Base-by-base conservation (phyloP, 2,329 filamentous ascomycete genomes). In the Myriosclerotinia curreyana region DNA sequence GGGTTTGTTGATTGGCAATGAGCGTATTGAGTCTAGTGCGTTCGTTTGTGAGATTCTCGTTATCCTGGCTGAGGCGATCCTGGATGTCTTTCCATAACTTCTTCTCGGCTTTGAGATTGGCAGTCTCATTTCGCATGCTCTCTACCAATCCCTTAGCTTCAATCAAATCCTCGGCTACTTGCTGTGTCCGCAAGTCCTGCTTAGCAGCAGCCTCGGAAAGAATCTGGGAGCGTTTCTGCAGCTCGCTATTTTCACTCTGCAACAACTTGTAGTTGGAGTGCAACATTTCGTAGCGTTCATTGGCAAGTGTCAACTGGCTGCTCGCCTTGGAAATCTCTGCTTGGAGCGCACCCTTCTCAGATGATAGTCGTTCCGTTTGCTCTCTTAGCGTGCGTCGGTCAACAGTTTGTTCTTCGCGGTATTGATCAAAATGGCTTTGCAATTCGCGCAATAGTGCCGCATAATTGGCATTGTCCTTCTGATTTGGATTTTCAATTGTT, bases 81-180 rank as follows among this genome's bases (percentile, higher is more conserved):
- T 98, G 93, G 42, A 97, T 96, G 64, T 89, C 91, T 79, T 95
- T 96, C 90, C 91, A 96, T 12, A 99, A 82, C 46, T 92, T 90
- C 78, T 96, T 96, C 76, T 98, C 94, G 0, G 94, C 93, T 76
- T 96, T 96, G 42, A 97, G 83, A 73, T 98, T 97, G 20, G 92
- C 88, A 62, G 88, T 92, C 75, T 99, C 95, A 69, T 92, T 92
- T 60, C 92, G 89, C 76, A 97, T 84, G 72, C 92, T 93, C 73
- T 99, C 94, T 4, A 90, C 81, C 60, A 94, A 79, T 40, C 89
- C 89, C 74, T 88, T 89, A 6, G 90, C 87, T 75, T 97, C 95
- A 12, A 98, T 87, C 7, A 98, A 83, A 71, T 99, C 94, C 76
- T 98, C 94, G 0, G 92, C 92, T 36, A 94, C 90, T 76, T 97